Percentiles rank a stretch among this genome's conserved stretches.
phyloP scores from a whole-genome alignment of 495 filamentous ascomycete species.

The Neurospora sp. region DNA sequence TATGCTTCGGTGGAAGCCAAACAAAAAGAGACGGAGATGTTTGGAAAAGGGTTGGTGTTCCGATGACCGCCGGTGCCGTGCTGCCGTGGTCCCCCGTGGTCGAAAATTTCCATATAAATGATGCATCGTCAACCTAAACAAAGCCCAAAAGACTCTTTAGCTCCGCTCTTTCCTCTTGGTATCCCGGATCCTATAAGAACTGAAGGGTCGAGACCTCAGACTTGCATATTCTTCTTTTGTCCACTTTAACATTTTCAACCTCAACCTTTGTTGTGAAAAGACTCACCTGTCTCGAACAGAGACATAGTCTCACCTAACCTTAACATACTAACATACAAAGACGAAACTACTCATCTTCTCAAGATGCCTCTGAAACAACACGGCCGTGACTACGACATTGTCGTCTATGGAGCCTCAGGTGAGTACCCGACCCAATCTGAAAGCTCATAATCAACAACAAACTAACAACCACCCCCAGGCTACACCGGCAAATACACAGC shows the following conservation, averaged over 20 bases:
- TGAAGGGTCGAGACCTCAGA: neutral
- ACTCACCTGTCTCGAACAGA: neutral
- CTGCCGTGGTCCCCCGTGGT: slow-evolving; percentile 3
- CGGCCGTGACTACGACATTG: slow-evolving; percentile 63
- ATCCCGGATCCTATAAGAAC: neutral
- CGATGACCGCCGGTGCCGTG: slow-evolving; percentile 37
- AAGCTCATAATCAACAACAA: slow-evolving; percentile 13
- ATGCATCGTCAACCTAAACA: neutral
- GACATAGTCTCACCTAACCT: neutral
- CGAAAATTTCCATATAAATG: neutral
- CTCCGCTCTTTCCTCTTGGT: neutral
- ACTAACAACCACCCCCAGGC: slow-evolving; percentile 39
- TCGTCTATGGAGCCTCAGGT: slow-evolving; percentile 66
- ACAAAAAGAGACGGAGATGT: neutral
- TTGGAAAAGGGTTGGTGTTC: slow-evolving; percentile 9
- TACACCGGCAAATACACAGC: slow-evolving; percentile 76
- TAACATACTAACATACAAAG: neutral
- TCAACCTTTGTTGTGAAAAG: neutral
- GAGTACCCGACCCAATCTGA: slow-evolving; percentile 57
- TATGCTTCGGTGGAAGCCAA: neutral
- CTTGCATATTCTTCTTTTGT: neutral
- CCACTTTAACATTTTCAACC: neutral
- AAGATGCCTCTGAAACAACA: slow-evolving; percentile 35
- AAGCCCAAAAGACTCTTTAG: neutral
- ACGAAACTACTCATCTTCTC: neutral